Conservation (phyloP, 192 early-diverging fungal genomes). For the Coemansia reversa region DNA sequence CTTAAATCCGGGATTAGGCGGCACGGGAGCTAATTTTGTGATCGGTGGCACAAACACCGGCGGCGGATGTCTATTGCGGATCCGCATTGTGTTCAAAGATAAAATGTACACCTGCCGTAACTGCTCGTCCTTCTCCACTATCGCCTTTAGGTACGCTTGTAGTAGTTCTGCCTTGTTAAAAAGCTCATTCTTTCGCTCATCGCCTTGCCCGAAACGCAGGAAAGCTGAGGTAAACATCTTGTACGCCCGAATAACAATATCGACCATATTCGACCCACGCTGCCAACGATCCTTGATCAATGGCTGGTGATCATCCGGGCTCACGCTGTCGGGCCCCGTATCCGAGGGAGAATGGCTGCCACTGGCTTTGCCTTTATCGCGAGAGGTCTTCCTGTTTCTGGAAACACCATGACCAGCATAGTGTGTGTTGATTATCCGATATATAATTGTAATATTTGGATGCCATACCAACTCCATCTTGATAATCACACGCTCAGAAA, state of each 20-base stretch:
- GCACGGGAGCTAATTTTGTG: constrained; percentile 4
- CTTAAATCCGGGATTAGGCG: constrained; percentile 14
- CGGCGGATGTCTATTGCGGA: constrained; percentile 16
- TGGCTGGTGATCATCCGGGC: background rate
- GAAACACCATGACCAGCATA: constrained; percentile 11
- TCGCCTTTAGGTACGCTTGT: constrained; percentile 38
- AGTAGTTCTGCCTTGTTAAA: constrained; percentile 39
- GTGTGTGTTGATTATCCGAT: constrained; percentile 60
- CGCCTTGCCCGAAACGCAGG: constrained; percentile 17
- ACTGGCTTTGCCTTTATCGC: background rate
- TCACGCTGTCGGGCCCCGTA: constrained; percentile 1
- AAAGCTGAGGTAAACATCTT: constrained; percentile 48
- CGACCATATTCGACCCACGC: constrained; percentile 46
- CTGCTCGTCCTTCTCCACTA: constrained; percentile 44
- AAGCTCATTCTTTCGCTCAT: constrained; percentile 27
- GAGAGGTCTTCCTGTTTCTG: background rate
- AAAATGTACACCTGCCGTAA: constrained; percentile 35
- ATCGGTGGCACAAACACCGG: constrained; percentile 32
- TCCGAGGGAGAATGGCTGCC: background rate
- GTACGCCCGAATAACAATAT: constrained; percentile 51
- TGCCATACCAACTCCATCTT: constrained; percentile 71
- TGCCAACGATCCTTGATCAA: constrained; percentile 37
- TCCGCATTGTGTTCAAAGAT: constrained; percentile 4
- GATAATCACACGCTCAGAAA: constrained; percentile 58
- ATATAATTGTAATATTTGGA: constrained; percentile 74